phyloP scores from a whole-genome alignment of 345 rosid species.

The Trapa incisa region DNA sequence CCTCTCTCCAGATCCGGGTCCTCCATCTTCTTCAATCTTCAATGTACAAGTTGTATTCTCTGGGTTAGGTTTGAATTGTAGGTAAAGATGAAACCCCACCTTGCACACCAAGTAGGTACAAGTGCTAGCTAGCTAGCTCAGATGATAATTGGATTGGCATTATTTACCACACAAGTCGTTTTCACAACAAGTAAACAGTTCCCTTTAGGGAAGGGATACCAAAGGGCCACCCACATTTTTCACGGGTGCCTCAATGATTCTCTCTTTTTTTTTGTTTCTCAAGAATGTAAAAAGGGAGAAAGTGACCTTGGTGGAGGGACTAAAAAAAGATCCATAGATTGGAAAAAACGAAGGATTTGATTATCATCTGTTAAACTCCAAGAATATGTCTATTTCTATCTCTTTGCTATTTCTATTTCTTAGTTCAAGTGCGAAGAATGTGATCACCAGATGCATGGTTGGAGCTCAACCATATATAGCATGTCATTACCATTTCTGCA shows the following conservation, averaged over 20 bases:
- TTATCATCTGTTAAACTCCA: too few relatives aligned
- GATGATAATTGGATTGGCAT: not conserved
- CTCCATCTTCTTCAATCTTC: too few relatives aligned
- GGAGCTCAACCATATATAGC: too few relatives aligned
- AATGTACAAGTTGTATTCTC: too few relatives aligned
- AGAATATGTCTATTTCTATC: too few relatives aligned
- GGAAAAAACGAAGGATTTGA: too few relatives aligned
- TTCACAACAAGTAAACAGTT: slow-evolving; percentile 1
- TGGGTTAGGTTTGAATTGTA: not conserved
- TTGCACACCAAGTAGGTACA: not conserved
- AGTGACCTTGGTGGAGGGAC: not conserved
- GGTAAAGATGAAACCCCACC: not conserved
- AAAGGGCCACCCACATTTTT: slow-evolving; percentile 1
- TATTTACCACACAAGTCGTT: slow-evolving; percentile 3
- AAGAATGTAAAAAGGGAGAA: not conserved
- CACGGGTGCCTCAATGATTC: not conserved
- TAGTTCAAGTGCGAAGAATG: not conserved
- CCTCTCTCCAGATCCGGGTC: too few relatives aligned
- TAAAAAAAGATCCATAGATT: too few relatives aligned
- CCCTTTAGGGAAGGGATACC: not conserved
- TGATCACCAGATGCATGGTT: too few relatives aligned
- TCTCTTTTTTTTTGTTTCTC: too few relatives aligned
- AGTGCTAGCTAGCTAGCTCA: not conserved
- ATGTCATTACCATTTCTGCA: too few relatives aligned
- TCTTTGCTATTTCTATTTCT: not conserved